Conservation (phyloP, 1,284 basidiomycete genomes). For the Heterobasidion irregulare region DNA sequence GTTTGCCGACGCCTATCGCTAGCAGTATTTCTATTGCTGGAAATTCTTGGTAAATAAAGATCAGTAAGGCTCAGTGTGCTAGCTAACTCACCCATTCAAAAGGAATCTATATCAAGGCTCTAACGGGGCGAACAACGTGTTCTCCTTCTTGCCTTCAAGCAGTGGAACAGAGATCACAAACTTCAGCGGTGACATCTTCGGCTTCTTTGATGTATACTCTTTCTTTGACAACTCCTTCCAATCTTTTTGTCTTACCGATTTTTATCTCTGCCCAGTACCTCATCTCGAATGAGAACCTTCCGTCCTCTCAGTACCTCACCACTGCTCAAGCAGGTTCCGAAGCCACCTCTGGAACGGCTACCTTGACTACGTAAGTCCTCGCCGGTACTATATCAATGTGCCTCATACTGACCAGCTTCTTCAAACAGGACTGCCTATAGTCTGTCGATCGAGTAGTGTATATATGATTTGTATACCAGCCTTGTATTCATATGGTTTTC, state of each 20-base stretch:
- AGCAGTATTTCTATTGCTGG: conserved; percentile 37
- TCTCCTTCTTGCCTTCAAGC: conserved; percentile 46
- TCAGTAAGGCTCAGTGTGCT: neutral
- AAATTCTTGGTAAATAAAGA: conserved; percentile 34
- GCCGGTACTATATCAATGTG: neutral
- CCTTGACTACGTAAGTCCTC: conserved; percentile 35
- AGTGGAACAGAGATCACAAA: conserved; percentile 30
- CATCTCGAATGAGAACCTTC: conserved; percentile 34
- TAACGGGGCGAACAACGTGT: conserved; percentile 54
- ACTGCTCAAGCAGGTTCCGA: conserved; percentile 51
- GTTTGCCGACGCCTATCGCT: conserved; percentile 38
- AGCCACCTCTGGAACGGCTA: conserved; percentile 45
- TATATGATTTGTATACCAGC: neutral
- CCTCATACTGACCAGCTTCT: neutral
- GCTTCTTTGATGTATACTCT: conserved; percentile 40
- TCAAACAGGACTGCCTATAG: neutral
- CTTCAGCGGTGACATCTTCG: conserved; percentile 48
- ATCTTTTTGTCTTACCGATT: neutral
- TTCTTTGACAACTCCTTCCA: neutral
- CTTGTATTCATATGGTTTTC: neutral
- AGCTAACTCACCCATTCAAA: neutral
- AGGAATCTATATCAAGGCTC: conserved; percentile 50
- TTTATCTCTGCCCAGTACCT: conserved; percentile 33
- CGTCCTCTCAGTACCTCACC: conserved; percentile 39
- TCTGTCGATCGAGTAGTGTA: neutral